Evolutionary conservation across 306 rosid species (phyloP), one percentile per base, ranked within the genome.

Genomic region (Carpinus viminea): DNA sequence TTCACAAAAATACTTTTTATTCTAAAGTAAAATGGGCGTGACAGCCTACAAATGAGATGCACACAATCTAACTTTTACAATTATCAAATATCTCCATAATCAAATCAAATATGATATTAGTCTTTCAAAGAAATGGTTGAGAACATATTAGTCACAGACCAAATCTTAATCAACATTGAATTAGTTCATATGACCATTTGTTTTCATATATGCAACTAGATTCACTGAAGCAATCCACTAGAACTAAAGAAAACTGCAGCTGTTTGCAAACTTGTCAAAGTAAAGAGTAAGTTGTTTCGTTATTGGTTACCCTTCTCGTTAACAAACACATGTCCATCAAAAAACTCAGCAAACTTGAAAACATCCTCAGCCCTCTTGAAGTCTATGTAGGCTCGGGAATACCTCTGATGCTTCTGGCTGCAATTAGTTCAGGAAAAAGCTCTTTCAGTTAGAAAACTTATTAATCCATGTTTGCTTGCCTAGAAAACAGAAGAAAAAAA

Each of bases 281-380:
- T 43, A 18, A 53, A 77, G 59, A 36, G 54, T 15, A 55, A 79
- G 26, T 55, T 47, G 51, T 16, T 68, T 55, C 15, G 7, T 69
- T 15, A 18, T 24, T 12, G n/a, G 41, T 62, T 72, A 95, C 99
- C 99, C 87, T 89, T 91, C 86, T 95, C 98, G 76, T 91, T 95
- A 72, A 95, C 99, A 78, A 95, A 95, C 76, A 93, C 86, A 43
- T 93, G 99, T 18, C 99, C 97, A 46, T 90, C 86, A 75, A 93
- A 95, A 84, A 89, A 91, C 60, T 89, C 88, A 0, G 98, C 97
- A 76, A 95, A 95, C 82, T 95, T 93, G 13, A 90, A 75, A 73
- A 95, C 99, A 81, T 90, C 99, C 71, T 83, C 89, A 4, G 98
- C 83, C 73, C 72, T 62, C 24, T 86, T 90, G 87, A 95, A 93